These are phyloP conservation scores for Collybia sp. DNA, from an alignment of 768 basidiomycete genomes.

Conservation along the genomic window DNA sequence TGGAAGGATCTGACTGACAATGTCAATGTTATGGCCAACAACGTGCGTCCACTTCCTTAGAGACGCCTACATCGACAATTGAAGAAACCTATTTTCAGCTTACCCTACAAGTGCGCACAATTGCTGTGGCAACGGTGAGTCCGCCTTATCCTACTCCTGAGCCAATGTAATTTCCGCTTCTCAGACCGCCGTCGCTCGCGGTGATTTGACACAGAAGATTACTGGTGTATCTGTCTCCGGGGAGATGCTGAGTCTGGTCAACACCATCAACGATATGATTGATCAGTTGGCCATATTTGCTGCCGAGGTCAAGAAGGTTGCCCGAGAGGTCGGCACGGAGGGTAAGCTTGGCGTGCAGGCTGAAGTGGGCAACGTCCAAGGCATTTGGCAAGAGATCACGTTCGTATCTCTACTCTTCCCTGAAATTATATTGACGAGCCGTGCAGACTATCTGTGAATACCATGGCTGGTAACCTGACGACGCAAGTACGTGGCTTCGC, in stretches of 20 bases:
- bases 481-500: constrained; percentile 99
- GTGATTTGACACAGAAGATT: constrained; percentile 93
- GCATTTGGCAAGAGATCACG: constrained; percentile 99
- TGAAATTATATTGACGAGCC: background rate
- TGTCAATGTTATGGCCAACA: constrained; percentile 94
- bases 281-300: constrained; percentile 55
- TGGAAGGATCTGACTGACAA: constrained; percentile 98
- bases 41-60: constrained; percentile 42
- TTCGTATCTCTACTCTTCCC: constrained; percentile 33
- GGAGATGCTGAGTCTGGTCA: constrained; percentile 93
- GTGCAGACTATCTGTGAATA: constrained; percentile 87
- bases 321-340: constrained; percentile 95
- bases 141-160: background rate
- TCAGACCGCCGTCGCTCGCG: constrained; percentile 83
- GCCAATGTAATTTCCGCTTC: background rate
- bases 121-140: constrained; percentile 86
- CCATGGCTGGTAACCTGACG: constrained; percentile 95
- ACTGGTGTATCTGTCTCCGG: constrained; percentile 89
- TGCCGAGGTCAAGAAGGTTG: constrained; percentile 84
- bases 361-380: constrained; percentile 94
- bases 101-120: constrained; percentile 90
- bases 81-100: constrained; percentile 41
- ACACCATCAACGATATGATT: constrained; percentile 92
- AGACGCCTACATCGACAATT: background rate
- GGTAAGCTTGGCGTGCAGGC: constrained; percentile 99